A percentile compares a stretch with the other conserved stretches of the same genome.
Conservation (phyloP, 805 yeast species). For the Suhomyces prunicola region DNA sequence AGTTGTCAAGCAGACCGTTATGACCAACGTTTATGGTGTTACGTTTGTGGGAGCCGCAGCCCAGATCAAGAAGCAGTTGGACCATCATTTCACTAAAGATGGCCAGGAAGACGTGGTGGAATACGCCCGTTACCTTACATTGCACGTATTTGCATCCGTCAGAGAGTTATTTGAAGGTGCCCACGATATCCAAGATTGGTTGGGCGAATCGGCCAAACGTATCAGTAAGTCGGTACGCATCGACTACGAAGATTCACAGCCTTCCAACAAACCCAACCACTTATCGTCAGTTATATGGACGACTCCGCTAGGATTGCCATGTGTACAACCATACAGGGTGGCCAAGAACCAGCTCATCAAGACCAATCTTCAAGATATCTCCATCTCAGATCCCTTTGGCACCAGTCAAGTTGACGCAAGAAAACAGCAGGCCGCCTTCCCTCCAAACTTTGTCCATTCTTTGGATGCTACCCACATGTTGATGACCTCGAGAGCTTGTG, state of each 20-base stretch:
- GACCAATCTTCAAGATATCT: slow-evolving; percentile 88
- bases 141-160: slow-evolving; percentile 76
- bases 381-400: slow-evolving; percentile 82
- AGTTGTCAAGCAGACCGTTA: slow-evolving; percentile 93
- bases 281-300: slow-evolving; percentile 97
- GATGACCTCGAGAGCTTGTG: slow-evolving; percentile 78
- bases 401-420: slow-evolving; percentile 79
- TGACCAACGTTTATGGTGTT: slow-evolving; percentile 98
- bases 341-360: slow-evolving; percentile 58
- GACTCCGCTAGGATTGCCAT: slow-evolving; percentile 90
- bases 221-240: slow-evolving; percentile 75
- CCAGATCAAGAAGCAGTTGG: slow-evolving; percentile 79
- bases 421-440: slow-evolving; percentile 89
- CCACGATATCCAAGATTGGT: slow-evolving; percentile 94
- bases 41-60: slow-evolving; percentile 90
- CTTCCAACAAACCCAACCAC: slow-evolving; percentile 49
- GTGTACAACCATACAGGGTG: slow-evolving; percentile 93
- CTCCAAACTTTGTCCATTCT: slow-evolving; percentile 94
- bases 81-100: slow-evolving; percentile 51
- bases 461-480: slow-evolving; percentile 97
- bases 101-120: slow-evolving; percentile 37
- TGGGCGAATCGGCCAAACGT: slow-evolving; percentile 78
- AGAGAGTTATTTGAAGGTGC: slow-evolving; percentile 88
- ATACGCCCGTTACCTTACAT: slow-evolving; percentile 63
- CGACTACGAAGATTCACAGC: slow-evolving; percentile 47